Evolutionary conservation across 441 rosid genomes (phyloP).

Genomic region (Melastoma candidum): DNA sequence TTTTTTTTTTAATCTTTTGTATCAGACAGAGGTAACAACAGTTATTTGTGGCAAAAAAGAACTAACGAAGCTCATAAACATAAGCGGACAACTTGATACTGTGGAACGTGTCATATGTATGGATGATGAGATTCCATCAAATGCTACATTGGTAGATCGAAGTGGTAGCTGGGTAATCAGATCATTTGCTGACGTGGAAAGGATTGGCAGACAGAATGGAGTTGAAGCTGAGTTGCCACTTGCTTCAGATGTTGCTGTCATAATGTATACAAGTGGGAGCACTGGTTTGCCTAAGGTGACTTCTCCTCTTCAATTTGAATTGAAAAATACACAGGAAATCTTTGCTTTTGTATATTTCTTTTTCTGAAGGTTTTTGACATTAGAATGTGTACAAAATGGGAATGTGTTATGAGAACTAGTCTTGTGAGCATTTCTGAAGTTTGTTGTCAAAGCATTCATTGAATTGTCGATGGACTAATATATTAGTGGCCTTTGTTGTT

Average conservation of each 20-base stretch:
- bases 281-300: conserved; percentile 91
- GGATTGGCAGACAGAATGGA: conserved; percentile 61
- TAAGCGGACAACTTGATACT: conserved; percentile 80
- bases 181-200: conserved; percentile 58
- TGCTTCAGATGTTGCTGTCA: conserved; percentile 75
- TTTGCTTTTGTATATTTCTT: neutral
- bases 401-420: too few relatives aligned
- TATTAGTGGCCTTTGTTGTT: too few relatives aligned
- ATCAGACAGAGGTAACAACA: conserved; percentile 85
- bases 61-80: conserved; percentile 65
- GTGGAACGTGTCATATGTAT: conserved; percentile 78
- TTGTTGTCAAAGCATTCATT: too few relatives aligned
- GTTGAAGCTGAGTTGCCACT: conserved; percentile 63
- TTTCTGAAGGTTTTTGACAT: too few relatives aligned
- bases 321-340: conserved; percentile 11
- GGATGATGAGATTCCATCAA: conserved; percentile 68
- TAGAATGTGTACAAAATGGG: too few relatives aligned
- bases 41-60: conserved; percentile 89
- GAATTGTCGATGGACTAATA: too few relatives aligned
- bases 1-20: conserved; percentile 7
- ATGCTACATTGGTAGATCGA: conserved; percentile 29
- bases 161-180: conserved; percentile 49
- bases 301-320: too few relatives aligned
- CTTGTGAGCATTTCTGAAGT: too few relatives aligned
- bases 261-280: conserved; percentile 99